phyloP scores from a whole-genome alignment of 441 rosid species.

The Erysimum cheiri region DNA sequence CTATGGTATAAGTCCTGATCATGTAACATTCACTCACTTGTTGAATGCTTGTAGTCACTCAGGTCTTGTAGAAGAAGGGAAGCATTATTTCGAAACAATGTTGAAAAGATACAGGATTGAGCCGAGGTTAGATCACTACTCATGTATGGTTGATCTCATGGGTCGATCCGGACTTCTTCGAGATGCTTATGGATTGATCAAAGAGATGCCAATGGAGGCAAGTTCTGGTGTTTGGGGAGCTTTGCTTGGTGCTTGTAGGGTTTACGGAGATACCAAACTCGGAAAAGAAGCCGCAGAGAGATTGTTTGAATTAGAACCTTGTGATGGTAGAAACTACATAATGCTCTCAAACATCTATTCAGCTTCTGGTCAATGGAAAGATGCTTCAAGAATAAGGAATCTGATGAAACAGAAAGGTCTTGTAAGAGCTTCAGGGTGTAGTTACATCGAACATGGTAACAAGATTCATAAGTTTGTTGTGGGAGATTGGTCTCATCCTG shows the following conservation, averaged over 20 bases:
- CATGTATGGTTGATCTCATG: conserved; percentile 63
- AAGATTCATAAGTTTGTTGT: conserved; percentile 50
- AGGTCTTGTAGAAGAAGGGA: conserved; percentile 59
- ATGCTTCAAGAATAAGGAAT: conserved; percentile 50
- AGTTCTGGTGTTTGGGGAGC: conserved; percentile 65
- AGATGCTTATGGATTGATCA: conserved; percentile 53
- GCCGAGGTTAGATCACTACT: conserved; percentile 56
- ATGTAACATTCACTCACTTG: conserved; percentile 67
- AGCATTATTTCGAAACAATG: conserved; percentile 52
- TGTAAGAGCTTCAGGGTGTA: conserved; percentile 51
- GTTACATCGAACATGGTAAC: conserved; percentile 53
- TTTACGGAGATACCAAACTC: conserved; percentile 45
- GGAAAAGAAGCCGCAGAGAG: conserved; percentile 55
- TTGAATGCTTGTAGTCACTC: conserved; percentile 65
- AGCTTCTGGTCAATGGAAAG: conserved; percentile 56
- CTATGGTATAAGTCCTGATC: conserved; percentile 52
- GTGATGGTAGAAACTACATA: conserved; percentile 55
- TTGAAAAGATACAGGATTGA: conserved; percentile 46
- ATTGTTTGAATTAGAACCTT: conserved; percentile 50
- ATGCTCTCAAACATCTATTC: conserved; percentile 62
- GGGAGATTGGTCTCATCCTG: conserved; percentile 59
- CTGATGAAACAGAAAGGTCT: conserved; percentile 55
- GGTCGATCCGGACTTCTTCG: conserved; percentile 56
- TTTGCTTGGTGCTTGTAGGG: conserved; percentile 62
- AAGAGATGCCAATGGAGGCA: conserved; percentile 56